Conservation (phyloP, 2,329 filamentous ascomycete species). For the Knoxdaviesia capensis region DNA sequence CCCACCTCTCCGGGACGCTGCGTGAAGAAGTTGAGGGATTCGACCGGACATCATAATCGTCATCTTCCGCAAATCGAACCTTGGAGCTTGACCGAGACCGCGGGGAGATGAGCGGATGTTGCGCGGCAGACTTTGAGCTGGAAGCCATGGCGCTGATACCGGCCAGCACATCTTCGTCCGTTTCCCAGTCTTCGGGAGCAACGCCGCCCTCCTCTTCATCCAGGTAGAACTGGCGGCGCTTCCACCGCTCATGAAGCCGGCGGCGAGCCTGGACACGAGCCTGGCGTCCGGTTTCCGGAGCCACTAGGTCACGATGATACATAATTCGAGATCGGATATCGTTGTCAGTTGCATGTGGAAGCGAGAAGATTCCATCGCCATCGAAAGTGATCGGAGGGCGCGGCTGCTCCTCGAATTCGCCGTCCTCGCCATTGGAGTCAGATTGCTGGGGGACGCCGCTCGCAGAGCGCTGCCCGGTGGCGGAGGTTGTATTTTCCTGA, state of each 20-base stretch:
- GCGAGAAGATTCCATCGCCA: too few species aligned
- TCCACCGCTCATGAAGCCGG: constrained; percentile 52
- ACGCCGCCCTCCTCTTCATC: constrained; percentile 64
- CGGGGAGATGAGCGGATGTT: constrained; percentile 19
- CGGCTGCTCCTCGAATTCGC: too few species aligned
- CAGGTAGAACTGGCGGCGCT: constrained; percentile 58
- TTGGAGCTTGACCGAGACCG: constrained; percentile 60
- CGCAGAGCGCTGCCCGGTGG: too few species aligned
- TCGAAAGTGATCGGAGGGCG: too few species aligned
- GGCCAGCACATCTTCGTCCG: constrained; percentile 34
- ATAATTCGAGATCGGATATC: too few species aligned
- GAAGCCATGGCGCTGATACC: constrained; percentile 13
- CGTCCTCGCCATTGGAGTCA: too few species aligned
- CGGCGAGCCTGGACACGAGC: constrained; percentile 17
- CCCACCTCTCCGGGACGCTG: constrained; percentile 54
- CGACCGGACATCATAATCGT: constrained; percentile 50
- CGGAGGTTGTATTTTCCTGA: not conserved
- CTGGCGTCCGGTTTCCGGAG: not conserved
- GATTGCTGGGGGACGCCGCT: too few species aligned
- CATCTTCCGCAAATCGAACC: constrained; percentile 56
- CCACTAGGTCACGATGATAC: too few species aligned
- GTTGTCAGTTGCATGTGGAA: too few species aligned
- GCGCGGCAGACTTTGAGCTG: constrained; percentile 10
- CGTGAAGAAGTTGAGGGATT: constrained; percentile 55
- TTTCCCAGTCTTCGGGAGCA: constrained; percentile 43